phyloP scores from a whole-genome alignment of 192 early-diverging fungal genomes.

The Rhizophlyctis rosea region DNA sequence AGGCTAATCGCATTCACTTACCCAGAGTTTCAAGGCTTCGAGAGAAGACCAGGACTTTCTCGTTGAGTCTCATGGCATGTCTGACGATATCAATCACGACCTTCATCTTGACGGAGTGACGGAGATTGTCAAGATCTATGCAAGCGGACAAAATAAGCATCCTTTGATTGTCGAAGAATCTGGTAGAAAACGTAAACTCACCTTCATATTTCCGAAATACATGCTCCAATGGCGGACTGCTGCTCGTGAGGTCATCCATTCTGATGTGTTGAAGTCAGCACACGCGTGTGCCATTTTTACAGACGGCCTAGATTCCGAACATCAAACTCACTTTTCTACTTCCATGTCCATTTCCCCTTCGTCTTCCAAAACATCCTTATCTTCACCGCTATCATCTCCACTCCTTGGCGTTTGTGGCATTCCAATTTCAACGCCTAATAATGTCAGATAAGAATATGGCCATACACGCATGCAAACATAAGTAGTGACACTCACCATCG shows the following conservation, averaged over 20 bases:
- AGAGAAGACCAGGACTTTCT: conserved; percentile 74
- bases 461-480: too few species aligned
- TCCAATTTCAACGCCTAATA: too few species aligned
- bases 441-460: too few species aligned
- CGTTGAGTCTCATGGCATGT: conserved; percentile 38
- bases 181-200: background rate
- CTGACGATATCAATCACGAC: conserved; percentile 59
- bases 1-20: too few species aligned
- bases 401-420: too few species aligned
- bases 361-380: too few species aligned
- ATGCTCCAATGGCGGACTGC: background rate
- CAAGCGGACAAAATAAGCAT: conserved; percentile 5
- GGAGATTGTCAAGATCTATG: conserved; percentile 9
- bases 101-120: conserved; percentile 23
- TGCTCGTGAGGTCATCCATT: background rate
- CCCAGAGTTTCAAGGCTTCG: conserved; percentile 67
- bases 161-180: background rate
- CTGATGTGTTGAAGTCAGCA: background rate
- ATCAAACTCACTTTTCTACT: too few species aligned
- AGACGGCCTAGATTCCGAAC: too few species aligned
- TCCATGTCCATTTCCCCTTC: too few species aligned
- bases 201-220: conserved; percentile 4
- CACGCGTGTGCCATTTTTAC: too few species aligned
- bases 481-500: too few species aligned
- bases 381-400: too few species aligned